Conservation (phyloP, 495 filamentous ascomycete species). For the Aspergillus egyptiacus region DNA sequence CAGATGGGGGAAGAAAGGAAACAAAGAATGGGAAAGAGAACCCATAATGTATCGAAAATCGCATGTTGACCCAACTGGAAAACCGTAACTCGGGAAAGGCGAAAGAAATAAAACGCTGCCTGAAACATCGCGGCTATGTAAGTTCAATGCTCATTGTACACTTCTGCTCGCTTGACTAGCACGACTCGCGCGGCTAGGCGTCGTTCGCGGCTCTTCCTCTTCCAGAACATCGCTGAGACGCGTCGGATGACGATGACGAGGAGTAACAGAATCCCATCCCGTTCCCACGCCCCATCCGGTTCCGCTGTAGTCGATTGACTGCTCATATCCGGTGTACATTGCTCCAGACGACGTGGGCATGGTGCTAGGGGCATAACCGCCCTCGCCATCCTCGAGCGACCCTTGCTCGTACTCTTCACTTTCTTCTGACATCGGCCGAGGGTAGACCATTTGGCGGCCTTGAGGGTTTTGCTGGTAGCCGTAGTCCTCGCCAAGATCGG, state of each 20-base stretch:
- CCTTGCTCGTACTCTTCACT: slow-evolving; percentile 52
- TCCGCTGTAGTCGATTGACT: slow-evolving; percentile 49
- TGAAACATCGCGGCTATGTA: neutral
- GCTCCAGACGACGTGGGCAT: slow-evolving; percentile 28
- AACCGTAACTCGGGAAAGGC: slow-evolving; percentile 2
- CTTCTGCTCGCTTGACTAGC: slow-evolving; percentile 25
- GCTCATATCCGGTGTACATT: slow-evolving; percentile 26
- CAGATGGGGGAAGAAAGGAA: neutral
- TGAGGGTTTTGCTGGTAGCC: slow-evolving; percentile 44
- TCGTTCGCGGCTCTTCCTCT: slow-evolving; percentile 54
- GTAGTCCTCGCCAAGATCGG: slow-evolving; percentile 54
- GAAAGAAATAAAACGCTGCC: slow-evolving; percentile 8
- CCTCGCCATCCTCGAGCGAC: slow-evolving; percentile 38
- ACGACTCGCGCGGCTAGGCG: slow-evolving; percentile 49
- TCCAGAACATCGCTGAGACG: slow-evolving; percentile 92
- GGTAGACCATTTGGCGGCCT: slow-evolving; percentile 38
- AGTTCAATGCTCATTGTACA: slow-evolving; percentile 26
- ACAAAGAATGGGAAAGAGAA: slow-evolving; percentile 7
- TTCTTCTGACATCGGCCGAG: slow-evolving; percentile 36
- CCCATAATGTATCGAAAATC: neutral
- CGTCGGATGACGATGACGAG: slow-evolving; percentile 92
- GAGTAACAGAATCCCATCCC: slow-evolving; percentile 69
- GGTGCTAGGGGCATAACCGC: slow-evolving; percentile 37
- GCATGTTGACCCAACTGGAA: neutral
- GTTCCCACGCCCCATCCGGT: slow-evolving; percentile 57